Base-by-base conservation (phyloP, 1,284 basidiomycete genomes). In the Phlebopus sp. region DNA sequence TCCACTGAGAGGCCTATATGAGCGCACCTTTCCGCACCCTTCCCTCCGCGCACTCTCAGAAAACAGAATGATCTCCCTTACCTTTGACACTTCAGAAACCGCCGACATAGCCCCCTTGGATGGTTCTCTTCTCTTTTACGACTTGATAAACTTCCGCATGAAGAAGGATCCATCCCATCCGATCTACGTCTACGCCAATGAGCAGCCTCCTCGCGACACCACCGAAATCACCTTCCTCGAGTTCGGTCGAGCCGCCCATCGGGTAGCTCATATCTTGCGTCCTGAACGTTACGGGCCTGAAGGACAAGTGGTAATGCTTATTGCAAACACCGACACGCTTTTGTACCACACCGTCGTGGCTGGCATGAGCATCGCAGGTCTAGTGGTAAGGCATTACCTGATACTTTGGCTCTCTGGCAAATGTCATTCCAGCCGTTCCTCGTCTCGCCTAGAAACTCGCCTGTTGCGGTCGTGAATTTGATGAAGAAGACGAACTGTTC, bases 351-450 rank as follows among this genome's bases (percentile, higher is more conserved):
- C 65, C 3, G 42, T 61, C 7, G 39, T 54, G 1, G 53, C 51
- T 9, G 67, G 66, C 2, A 19, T 65, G 23, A 49, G 57, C 17
- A 43, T 54, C n/a, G 62, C 67, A 11, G 67, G 67, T n/a, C 37
- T 58, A 2, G 55, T 60, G 23, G 66, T 67, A 31, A 41, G 58
- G 49, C 8, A 29, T 29, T 8, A 29, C 4, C 9, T 29, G 8
- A 4, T 29, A 11, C 9, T 29, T 29, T 11, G 10, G 9, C 10
- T 29, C 10, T 9, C 9, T 9, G 27, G 8, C 10, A 4, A 9
- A 29, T 29, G 27, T 11, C 10, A 29, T 11, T 29, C 27, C 27
- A 29, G 27, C 27, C 27, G 27, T 29, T 29, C 27, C 27, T 29
- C 27, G 27, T 29, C 27, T 29, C 27, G 27, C 27, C 27, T 29